These are phyloP conservation scores for Juglanconis oblonga DNA, from an alignment of 2,329 filamentous ascomycete genomes.

Conservation along the genomic window DNA sequence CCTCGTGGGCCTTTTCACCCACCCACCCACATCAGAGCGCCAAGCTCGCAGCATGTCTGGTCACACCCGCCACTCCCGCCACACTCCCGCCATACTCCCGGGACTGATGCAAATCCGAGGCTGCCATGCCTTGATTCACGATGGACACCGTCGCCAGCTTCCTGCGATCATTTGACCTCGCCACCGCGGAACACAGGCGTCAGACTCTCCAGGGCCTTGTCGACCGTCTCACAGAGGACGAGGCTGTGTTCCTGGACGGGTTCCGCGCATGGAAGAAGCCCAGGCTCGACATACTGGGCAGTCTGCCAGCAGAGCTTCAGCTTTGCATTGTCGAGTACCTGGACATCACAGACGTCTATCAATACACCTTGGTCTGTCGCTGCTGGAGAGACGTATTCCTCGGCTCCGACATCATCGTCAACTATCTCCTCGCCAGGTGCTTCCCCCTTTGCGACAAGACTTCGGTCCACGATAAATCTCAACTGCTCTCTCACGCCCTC, in stretches of 20 bases:
- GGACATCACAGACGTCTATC: constrained; percentile 1
- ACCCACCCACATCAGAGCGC: too few species aligned
- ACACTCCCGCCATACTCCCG: too few species aligned
- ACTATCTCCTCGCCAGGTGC: neutral
- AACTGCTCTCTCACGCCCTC: neutral
- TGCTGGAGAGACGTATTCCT: neutral
- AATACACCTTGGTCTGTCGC: constrained; percentile 4
- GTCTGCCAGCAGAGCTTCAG: constrained; percentile 3
- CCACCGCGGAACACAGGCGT: neutral
- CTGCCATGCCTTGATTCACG: too few species aligned
- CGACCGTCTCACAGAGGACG: neutral
- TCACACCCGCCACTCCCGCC: too few species aligned
- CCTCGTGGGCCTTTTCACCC: too few species aligned
- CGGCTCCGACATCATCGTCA: neutral
- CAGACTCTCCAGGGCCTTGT: neutral
- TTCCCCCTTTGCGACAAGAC: neutral
- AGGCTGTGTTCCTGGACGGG: neutral
- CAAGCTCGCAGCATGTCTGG: too few species aligned
- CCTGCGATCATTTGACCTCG: neutral
- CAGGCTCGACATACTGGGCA: constrained; percentile 1
- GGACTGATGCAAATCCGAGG: too few species aligned
- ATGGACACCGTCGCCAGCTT: neutral
- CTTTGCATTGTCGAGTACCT: constrained; percentile 1
- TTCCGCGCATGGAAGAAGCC: neutral
- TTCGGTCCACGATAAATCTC: too few species aligned